A percentile compares a stretch with the other conserved stretches of the same genome.
phyloP scores from a whole-genome alignment of 1,139 yeast genomes.

The Debaryomyces sp. region DNA sequence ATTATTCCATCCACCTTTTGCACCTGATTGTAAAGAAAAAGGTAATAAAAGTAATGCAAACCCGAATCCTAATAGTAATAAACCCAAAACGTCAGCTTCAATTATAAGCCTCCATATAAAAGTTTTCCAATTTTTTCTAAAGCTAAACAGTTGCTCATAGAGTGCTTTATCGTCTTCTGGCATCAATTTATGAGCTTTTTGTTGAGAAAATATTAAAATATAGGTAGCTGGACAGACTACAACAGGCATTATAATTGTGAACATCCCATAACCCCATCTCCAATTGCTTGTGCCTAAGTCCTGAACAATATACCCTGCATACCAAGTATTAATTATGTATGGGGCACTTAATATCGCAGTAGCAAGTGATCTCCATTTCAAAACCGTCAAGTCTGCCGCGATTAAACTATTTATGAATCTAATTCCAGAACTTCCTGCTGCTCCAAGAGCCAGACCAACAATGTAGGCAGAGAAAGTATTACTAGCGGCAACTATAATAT shows the following conservation, averaged over 20 bases:
- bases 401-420: slow-evolving; percentile 14
- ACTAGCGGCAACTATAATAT: slow-evolving; percentile 27
- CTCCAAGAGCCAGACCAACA: slow-evolving; percentile 27
- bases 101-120: slow-evolving; percentile 10
- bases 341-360: slow-evolving; percentile 29
- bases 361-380: slow-evolving; percentile 34
- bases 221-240: slow-evolving; percentile 29
- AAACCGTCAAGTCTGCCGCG: slow-evolving; percentile 33
- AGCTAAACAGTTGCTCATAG: background rate
- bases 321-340: slow-evolving; percentile 33
- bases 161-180: slow-evolving; percentile 5
- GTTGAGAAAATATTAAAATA: slow-evolving; percentile 28
- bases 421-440: slow-evolving; percentile 29
- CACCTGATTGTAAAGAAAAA: slow-evolving; percentile 24
- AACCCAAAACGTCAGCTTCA: slow-evolving; percentile 31
- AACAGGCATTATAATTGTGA: slow-evolving; percentile 36
- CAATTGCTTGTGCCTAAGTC: slow-evolving; percentile 28
- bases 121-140: background rate
- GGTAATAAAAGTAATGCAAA: slow-evolving; percentile 37
- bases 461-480: slow-evolving; percentile 29
- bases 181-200: slow-evolving; percentile 21
- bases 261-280: slow-evolving; percentile 46
- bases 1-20: slow-evolving; percentile 30
- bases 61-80: slow-evolving; percentile 35
- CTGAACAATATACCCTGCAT: slow-evolving; percentile 32